Evolutionary conservation across 140 eudicot species (phyloP), one percentile per base, ranked within the genome.

Genomic region (Cichorium intybus): DNA sequence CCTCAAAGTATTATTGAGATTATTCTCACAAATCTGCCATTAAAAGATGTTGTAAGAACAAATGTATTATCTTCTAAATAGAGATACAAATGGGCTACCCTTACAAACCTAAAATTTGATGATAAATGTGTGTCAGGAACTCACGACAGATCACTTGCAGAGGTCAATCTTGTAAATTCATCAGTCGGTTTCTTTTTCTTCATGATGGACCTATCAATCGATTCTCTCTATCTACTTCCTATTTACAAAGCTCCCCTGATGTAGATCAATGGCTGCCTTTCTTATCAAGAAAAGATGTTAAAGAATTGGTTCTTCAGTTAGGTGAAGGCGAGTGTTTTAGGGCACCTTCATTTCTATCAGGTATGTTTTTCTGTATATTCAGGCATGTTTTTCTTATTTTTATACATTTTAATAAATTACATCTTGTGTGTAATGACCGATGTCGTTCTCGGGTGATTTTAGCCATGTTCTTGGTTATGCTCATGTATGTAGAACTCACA

Each of bases 31-130:
- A n/a, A n/a, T n/a, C n/a, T n/a, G n/a, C n/a, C n/a, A n/a, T n/a
- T n/a, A n/a, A n/a, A n/a, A n/a, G n/a, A n/a, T n/a, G n/a, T n/a
- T n/a, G n/a, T n/a, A n/a, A n/a, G n/a, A n/a, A n/a, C n/a, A n/a
- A n/a, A n/a, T n/a, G n/a, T n/a, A n/a, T n/a, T n/a, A n/a, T n/a
- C n/a, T n/a, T n/a, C n/a, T n/a, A n/a, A n/a, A 73, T 88, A 95
- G 96, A 78, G 96, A 69, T 88, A 82, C 28, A 85, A 82, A 78
- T 88, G 96, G 96, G 66, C 90, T 75, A 48, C 78, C 10, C 65
- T 88, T 41, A 73, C 96, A 0, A 81, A 92, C 33, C 91, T 92
- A 57, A 84, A 75, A 28, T 92, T 92, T 17, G 82, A 85, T 72
- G 95, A 92, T 77, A 76, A 73, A 57, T 85, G 99, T 72, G 89